A percentile compares a stretch with the other conserved stretches of the same genome.
phyloP scores from a whole-genome alignment of 371 early-diverging fungal genomes.

The Apophysomyces trapeziformis region DNA sequence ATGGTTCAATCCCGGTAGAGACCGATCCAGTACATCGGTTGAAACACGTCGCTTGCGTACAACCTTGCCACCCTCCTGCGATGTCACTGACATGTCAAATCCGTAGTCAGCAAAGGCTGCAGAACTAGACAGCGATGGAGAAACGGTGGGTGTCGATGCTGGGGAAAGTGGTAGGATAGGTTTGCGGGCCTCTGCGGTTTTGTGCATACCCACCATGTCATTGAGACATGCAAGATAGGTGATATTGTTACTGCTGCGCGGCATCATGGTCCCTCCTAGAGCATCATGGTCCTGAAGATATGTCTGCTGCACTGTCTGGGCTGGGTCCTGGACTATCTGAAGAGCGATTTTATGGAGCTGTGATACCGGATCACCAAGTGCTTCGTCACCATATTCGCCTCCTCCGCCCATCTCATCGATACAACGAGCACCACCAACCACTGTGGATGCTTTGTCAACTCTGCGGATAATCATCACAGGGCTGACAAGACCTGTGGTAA shows the following conservation, averaged over 20 bases:
- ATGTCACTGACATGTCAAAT: conserved; percentile 13
- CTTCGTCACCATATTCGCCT: conserved; percentile 47
- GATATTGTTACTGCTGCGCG: conserved; percentile 51
- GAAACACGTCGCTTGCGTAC: conserved; percentile 54
- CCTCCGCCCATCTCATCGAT: conserved; percentile 20
- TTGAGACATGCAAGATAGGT: conserved; percentile 79
- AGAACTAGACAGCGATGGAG: not conserved
- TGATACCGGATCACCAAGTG: conserved; percentile 72
- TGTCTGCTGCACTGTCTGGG: conserved; percentile 10
- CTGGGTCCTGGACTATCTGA: conserved; percentile 64
- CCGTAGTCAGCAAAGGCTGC: conserved; percentile 11
- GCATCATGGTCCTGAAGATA: conserved; percentile 9
- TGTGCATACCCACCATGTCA: conserved; percentile 80
- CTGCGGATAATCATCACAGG: conserved; percentile 78
- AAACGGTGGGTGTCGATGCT: not conserved
- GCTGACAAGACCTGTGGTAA: conserved; percentile 74
- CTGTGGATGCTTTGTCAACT: conserved; percentile 74
- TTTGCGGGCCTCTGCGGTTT: conserved; percentile 63
- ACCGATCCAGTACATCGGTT: conserved; percentile 22
- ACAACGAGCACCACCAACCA: conserved; percentile 52
- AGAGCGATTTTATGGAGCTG: conserved; percentile 92
- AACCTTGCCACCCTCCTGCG: conserved; percentile 44
- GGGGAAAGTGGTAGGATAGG: conserved; percentile 17
- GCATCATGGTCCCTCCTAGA: conserved; percentile 22
- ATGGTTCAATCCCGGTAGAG: not conserved